Conservation (phyloP, 371 early-diverging fungal genomes). For the Lichtheimia corymbifera region DNA sequence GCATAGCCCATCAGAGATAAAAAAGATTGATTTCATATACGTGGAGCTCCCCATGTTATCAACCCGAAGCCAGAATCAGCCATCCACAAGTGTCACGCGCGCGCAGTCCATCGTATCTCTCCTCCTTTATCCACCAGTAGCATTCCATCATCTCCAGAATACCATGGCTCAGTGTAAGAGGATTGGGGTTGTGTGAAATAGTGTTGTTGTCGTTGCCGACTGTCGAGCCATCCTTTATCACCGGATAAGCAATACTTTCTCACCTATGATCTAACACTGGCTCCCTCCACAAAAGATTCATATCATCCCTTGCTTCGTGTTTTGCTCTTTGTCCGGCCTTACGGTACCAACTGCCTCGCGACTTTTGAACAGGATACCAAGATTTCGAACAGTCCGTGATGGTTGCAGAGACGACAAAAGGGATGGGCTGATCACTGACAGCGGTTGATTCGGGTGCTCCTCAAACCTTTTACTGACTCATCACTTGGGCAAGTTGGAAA, state of each 20-base stretch:
- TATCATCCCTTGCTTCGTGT: neutral
- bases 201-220: neutral
- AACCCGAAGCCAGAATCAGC: no score
- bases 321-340: constrained; percentile 53
- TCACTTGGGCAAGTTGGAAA: neutral
- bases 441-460: constrained; percentile 1
- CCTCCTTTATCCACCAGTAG: constrained; percentile 12
- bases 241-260: constrained; percentile 15
- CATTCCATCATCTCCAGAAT: neutral
- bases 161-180: constrained; percentile 30
- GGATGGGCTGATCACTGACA: neutral
- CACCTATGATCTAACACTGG: constrained; percentile 42
- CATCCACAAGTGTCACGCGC: no score
- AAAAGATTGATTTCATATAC: no score
- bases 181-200: neutral
- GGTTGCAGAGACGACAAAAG: neutral
- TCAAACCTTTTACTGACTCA: constrained; percentile 27
- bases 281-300: neutral
- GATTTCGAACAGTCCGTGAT: constrained; percentile 42
- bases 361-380: constrained; percentile 37
- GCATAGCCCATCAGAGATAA: no score
- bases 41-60: no score
- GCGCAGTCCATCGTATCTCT: neutral
- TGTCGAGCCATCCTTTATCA: constrained; percentile 55
- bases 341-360: constrained; percentile 32